Base-by-base conservation (phyloP, 805 yeast genomes). In the Saccharomycopsis fermentans region DNA sequence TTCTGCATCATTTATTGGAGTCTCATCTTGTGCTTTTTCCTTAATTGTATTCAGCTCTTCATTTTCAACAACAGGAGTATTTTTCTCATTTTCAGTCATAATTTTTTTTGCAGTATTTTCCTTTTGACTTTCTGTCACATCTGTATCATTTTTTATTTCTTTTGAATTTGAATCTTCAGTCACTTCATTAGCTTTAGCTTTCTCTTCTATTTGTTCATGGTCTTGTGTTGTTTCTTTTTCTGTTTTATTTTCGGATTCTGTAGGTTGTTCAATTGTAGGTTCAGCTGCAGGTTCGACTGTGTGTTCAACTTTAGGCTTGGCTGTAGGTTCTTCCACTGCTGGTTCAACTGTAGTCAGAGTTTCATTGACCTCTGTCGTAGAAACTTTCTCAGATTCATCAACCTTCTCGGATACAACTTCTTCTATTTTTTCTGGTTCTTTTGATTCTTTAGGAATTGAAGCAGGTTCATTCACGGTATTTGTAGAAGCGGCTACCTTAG, bases 321-420 rank as follows among this genome's bases (percentile, higher is more conserved):
- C n/a, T n/a, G n/a, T n/a, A n/a, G n/a, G n/a, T n/a, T n/a, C n/a
- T n/a, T n/a, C n/a, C n/a, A n/a, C n/a, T n/a, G n/a, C n/a, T n/a
- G n/a, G n/a, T n/a, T n/a, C n/a, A n/a, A n/a, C n/a, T n/a, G n/a
- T n/a, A n/a, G n/a, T n/a, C n/a, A 11, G 4, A 12, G 5, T 50
- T 48, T 27, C 51, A 36, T 50, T 51, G 26, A 24, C 40, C 11
- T 24, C 40, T 36, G 40, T 32, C 19, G 39, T 36, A 16, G 12
- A 21, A 21, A 39, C 50, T 19, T 19, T 37, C 6, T 3, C 19
- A 26, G 36, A 14, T 17, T 57, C 35, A 19, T 24, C 19, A 17
- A 37, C 53, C n/a, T 52, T 52, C 50, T 64, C 59, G 37, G 56
- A 9, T 5, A 19, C 34, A 52, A 26, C 62, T 58, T 47, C 43